Evolutionary conservation across 768 basidiomycete genomes (phyloP).

Genomic region (Calvatia gigantea): DNA sequence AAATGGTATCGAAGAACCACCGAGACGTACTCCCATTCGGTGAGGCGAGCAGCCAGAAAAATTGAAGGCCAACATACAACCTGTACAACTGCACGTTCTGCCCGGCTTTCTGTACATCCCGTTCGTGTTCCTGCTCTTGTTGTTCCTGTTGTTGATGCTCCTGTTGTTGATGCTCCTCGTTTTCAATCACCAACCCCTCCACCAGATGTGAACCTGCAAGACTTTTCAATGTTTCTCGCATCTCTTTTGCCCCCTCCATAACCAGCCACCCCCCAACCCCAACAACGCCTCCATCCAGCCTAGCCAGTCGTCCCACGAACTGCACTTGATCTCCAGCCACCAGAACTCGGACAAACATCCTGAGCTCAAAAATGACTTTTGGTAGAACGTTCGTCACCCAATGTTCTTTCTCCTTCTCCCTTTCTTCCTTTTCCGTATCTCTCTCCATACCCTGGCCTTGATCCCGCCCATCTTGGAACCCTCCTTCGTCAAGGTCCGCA

Average conservation of each 20-base stretch:
- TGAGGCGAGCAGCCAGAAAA: constrained; percentile 43
- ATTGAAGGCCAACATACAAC: constrained; percentile 43
- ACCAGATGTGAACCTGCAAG: constrained; percentile 20
- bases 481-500: neutral
- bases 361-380: constrained; percentile 49
- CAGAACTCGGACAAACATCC: constrained; percentile 51
- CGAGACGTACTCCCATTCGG: constrained; percentile 30
- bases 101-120: neutral
- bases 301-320: constrained; percentile 51
- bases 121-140: neutral
- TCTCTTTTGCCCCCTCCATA: constrained; percentile 55
- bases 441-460: constrained; percentile 24
- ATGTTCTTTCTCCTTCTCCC: constrained; percentile 23
- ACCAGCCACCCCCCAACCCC: constrained; percentile 72
- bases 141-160: neutral
- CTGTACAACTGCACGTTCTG: constrained; percentile 43
- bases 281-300: constrained; percentile 51
- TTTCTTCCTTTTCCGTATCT: constrained; percentile 14
- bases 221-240: constrained; percentile 35
- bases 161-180: constrained; percentile 20
- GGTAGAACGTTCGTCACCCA: constrained; percentile 60
- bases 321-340: constrained; percentile 52
- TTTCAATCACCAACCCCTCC: neutral
- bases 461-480: constrained; percentile 10
- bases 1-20: constrained; percentile 43